Conservation (phyloP, 495 filamentous ascomycete genomes). For the Podospora australis region DNA sequence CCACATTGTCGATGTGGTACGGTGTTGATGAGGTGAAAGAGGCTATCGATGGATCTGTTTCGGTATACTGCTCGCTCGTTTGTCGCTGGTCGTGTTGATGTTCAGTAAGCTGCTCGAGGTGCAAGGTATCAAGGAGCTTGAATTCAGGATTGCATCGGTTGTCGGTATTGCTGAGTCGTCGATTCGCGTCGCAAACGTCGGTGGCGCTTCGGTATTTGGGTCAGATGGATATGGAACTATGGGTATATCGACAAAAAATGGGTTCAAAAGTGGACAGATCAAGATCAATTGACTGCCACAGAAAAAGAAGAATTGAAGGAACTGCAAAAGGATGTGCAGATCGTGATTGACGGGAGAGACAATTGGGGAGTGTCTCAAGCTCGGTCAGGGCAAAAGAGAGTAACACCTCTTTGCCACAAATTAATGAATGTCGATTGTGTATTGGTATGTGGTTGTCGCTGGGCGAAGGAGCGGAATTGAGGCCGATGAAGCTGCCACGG, state of each 20-base stretch:
- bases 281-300: neutral
- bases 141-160: no score
- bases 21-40: neutral
- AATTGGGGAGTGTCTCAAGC: conserved; percentile 3
- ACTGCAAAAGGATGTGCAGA: no score
- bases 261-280: neutral
- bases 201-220: no score
- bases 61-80: no score
- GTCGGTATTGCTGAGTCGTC: no score
- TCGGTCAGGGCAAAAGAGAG: neutral
- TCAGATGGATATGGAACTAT: no score
- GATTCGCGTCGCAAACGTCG: no score
- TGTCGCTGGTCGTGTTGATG: no score
- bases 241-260: no score
- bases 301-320: neutral
- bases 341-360: no score
- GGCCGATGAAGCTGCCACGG: neutral
- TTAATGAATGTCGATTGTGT: neutral
- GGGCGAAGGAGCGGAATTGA: neutral
- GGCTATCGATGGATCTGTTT: neutral
- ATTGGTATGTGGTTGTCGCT: neutral
- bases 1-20: conserved; percentile 22
- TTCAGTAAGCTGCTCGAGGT: no score
- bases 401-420: neutral
- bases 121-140: no score